Conservation (phyloP, 257 asterid genomes). For the Solanum chilense region DNA sequence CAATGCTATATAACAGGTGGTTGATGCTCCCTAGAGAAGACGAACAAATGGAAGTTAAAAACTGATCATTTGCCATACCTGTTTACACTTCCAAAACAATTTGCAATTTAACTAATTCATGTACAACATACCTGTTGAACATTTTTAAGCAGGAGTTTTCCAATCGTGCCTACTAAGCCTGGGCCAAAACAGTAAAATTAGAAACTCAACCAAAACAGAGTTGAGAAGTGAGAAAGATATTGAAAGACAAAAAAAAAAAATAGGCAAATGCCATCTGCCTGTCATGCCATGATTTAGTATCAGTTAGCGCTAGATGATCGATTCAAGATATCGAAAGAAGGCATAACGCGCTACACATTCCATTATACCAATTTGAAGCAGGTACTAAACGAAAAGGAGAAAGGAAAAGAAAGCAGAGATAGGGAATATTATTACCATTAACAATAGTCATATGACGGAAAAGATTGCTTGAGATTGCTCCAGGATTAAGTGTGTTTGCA, state of each 20-base stretch:
- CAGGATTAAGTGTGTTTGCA: constrained; percentile 84
- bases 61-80: neutral
- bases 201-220: neutral
- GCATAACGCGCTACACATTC: neutral
- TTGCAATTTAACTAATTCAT: neutral
- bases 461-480: constrained; percentile 55
- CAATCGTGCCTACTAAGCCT: constrained; percentile 35
- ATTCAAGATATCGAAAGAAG: neutral
- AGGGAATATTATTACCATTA: constrained; percentile 23
- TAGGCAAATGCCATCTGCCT: neutral
- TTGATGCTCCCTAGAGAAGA: constrained; percentile 57
- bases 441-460: constrained; percentile 42
- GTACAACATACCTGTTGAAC: constrained; percentile 41
- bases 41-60: neutral
- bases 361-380: neutral
- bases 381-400: neutral
- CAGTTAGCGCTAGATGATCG: neutral
- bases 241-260: neutral
- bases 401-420: neutral
- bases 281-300: neutral
- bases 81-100: neutral
- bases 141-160: constrained; percentile 32
- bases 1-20: constrained; percentile 65
- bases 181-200: neutral
- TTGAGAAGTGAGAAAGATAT: neutral